Percentiles rank a stretch among this genome's conserved stretches.
phyloP scores from a whole-genome alignment of 306 rosid species.

The Rubus parviflorus region DNA sequence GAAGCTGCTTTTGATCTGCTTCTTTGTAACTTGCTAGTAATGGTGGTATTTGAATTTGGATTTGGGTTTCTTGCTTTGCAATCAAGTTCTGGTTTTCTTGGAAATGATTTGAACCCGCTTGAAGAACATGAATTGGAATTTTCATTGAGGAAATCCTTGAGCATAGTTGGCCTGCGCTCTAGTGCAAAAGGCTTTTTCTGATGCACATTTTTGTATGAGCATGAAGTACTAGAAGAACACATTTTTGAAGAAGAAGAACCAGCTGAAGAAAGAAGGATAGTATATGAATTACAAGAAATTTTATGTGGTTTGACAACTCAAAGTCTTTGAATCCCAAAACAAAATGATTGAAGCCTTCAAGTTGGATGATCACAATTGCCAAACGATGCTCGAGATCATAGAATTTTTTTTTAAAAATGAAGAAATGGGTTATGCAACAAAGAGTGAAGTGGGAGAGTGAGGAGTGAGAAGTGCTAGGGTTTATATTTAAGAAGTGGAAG shows the following conservation, averaged over 20 bases:
- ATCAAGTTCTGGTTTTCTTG: slow-evolving; percentile 31
- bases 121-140: slow-evolving; percentile 50
- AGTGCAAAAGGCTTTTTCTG: slow-evolving; percentile 33
- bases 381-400: neutral
- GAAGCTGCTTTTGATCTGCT: slow-evolving; percentile 25
- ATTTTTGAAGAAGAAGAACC: neutral
- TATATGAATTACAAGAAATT: neutral
- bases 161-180: slow-evolving; percentile 54
- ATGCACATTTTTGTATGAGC: slow-evolving; percentile 30
- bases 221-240: slow-evolving; percentile 32
- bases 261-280: neutral
- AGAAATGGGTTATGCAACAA: neutral
- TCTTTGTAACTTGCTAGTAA: slow-evolving; percentile 10
- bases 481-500: slow-evolving; percentile 30
- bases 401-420: no score
- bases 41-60: slow-evolving; percentile 1
- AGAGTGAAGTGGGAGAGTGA: neutral
- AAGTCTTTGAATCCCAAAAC: neutral
- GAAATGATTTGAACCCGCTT: slow-evolving; percentile 52
- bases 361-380: neutral
- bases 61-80: neutral
- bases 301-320: neutral
- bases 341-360: neutral
- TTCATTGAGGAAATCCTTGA: slow-evolving; percentile 69
- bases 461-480: neutral